Base-by-base conservation (phyloP, 345 rosid genomes). In the Tarenaya hassleriana region DNA sequence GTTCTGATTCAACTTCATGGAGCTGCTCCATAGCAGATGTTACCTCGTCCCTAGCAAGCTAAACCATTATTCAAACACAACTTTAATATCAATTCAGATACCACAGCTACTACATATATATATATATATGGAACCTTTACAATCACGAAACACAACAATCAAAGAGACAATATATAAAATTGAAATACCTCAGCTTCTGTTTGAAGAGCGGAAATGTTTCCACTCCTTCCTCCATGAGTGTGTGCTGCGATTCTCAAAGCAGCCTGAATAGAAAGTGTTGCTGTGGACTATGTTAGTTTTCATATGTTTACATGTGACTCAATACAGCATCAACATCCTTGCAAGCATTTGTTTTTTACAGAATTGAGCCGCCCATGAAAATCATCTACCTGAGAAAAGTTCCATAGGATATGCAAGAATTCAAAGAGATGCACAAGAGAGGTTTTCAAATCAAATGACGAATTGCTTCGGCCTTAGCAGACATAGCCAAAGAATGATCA, bases 21-120 rank as follows among this genome's bases (percentile, higher is more conserved):
- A 88, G 77, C 70, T 71, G 86, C 63, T 79, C 94, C 55, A 71
- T 43, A 47, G 88, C 81, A 69, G 83, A 58, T 55, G 73, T 61
- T 52, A 88, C 77, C 64, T 82, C 95, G 38, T 77, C 83, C 69
- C 78, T 81, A 45, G 86, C 73, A 56, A 61, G 75, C 98, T 92
- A 68, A 58, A 56, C 35, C 48, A 13, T 34, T 33, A 34, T 52
- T 32, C 16, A 58, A 24, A 24, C 33, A 19, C 50, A 16, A 58
- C 50, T 33, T 52, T 16, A 34, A 44, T 62, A 17, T 24, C 34
- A 55, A 33, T 41, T 35, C 18, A 10, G 35, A 56, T 21, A 50
- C 49, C 31, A 41, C 31, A 32, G 29, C 29, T 24, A 5, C 5
- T 5, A 24, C 29, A n/a, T n/a, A n/a, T n/a, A n/a, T n/a, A n/a